A percentile compares a stretch with the other conserved stretches of the same genome.
Evolutionary conservation across 2,329 filamentous ascomycete genomes (phyloP).

Genomic region (Diplodia scrobiculata): DNA sequence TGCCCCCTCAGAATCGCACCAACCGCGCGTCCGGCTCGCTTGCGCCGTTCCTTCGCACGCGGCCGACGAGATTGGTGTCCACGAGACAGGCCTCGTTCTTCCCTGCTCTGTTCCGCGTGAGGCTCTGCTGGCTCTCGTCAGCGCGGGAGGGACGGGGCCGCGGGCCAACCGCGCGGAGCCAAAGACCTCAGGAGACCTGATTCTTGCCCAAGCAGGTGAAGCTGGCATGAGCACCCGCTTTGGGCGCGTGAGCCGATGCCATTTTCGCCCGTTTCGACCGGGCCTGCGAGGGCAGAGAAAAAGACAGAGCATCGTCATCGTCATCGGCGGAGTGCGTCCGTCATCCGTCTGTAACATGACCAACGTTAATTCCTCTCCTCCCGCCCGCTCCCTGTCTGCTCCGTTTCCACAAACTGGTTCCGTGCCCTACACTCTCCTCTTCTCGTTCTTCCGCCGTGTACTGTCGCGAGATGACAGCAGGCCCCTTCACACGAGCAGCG

Average conservation of each 20-base stretch:
- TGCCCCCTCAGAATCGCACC: conserved; percentile 12
- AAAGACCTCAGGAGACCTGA: conserved; percentile 4
- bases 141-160: neutral
- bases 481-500: neutral
- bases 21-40: conserved; percentile 13
- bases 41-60: neutral
- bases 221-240: conserved; percentile 25
- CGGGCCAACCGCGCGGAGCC: neutral
- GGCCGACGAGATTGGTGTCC: neutral
- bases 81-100: neutral
- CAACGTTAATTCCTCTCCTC: neutral
- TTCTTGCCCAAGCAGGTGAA: neutral
- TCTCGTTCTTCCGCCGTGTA: neutral
- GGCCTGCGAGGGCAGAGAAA: neutral
- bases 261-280: neutral
- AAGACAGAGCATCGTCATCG: neutral
- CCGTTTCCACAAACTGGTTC: neutral
- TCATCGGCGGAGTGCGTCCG: neutral
- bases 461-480: neutral
- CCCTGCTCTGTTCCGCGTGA: neutral
- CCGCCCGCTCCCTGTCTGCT: conserved; percentile 12
- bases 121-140: conserved; percentile 26
- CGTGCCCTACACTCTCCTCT: neutral
- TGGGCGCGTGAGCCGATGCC: conserved; percentile 15
- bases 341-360: neutral